Evolutionary conservation across 2,329 filamentous ascomycete genomes (phyloP).

Genomic region (Diaporthe caulivora): DNA sequence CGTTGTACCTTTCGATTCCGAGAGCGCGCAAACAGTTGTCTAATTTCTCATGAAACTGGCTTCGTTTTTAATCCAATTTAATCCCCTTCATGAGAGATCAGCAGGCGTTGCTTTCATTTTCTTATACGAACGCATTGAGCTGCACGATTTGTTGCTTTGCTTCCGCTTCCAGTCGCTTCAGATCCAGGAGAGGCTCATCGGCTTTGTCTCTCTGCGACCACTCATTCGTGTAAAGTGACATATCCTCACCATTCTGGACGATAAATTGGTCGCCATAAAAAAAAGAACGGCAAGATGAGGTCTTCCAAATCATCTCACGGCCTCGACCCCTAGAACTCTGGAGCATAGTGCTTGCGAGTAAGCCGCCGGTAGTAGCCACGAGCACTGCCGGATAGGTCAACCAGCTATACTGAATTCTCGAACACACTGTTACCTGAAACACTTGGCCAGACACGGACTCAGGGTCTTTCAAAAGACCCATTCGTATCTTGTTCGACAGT

Average conservation of each 20-base stretch:
- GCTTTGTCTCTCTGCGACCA: not conserved
- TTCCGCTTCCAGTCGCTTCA: not conserved
- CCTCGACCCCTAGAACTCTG: not conserved
- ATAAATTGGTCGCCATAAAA: not conserved
- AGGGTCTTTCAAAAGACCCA: not conserved
- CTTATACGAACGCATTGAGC: not conserved
- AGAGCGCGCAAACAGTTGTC: no score
- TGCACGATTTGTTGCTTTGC: not conserved
- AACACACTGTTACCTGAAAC: not conserved
- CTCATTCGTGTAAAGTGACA: not conserved
- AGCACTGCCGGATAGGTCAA: not conserved
- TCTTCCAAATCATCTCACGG: not conserved
- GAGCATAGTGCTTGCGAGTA: not conserved
- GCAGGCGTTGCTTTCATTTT: no score
- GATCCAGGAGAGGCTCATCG: not conserved
- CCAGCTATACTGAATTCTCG: not conserved
- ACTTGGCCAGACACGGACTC: not conserved
- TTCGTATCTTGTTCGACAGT: not conserved
- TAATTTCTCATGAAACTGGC: no score
- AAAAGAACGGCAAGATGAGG: not conserved
- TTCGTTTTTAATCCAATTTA: no score
- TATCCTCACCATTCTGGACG: not conserved
- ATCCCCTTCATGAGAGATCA: no score
- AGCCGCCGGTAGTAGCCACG: not conserved
- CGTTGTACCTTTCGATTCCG: no score